phyloP scores from a whole-genome alignment of 768 basidiomycete genomes.

The Pulveroboletus sp. region DNA sequence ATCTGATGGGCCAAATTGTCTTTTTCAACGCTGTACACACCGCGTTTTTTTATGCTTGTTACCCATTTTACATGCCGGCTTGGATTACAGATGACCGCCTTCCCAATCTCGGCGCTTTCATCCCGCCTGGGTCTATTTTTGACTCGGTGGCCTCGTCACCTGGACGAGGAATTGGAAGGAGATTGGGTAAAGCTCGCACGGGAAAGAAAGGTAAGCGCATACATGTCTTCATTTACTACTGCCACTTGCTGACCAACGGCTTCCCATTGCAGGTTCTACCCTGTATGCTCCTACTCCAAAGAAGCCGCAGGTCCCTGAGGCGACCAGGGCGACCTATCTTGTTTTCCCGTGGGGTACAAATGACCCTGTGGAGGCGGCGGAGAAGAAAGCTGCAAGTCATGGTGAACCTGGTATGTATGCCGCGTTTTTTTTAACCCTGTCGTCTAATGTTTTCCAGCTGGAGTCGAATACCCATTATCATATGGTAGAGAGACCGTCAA shows the following conservation, averaged over 20 bases:
- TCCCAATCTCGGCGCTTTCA: conserved; percentile 26
- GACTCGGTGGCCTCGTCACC: conserved; percentile 11
- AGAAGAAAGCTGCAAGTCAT: conserved; percentile 17
- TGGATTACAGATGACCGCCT: conserved; percentile 12
- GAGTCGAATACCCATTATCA: conserved; percentile 4
- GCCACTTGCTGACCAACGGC: background rate
- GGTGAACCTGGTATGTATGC: conserved; percentile 13
- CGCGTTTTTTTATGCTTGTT: background rate
- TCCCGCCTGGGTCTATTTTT: conserved; percentile 19
- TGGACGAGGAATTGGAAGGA: conserved; percentile 1
- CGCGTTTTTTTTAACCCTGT: background rate
- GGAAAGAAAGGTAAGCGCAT: conserved; percentile 14
- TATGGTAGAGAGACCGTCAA: conserved; percentile 38
- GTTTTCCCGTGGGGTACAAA: conserved; percentile 82
- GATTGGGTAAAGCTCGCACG: conserved; percentile 10
- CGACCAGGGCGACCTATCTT: conserved; percentile 51
- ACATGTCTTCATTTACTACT: background rate
- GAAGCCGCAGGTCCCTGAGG: conserved; percentile 7
- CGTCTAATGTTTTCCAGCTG: background rate
- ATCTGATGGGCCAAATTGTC: conserved; percentile 11
- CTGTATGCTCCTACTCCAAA: conserved; percentile 10
- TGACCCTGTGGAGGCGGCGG: conserved; percentile 61
- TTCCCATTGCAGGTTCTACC: conserved; percentile 7
- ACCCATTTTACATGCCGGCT: background rate
- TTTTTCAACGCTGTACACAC: background rate